A percentile compares a stretch with the other conserved stretches of the same genome.
Conservation (phyloP, 208 protist genomes). For the Trypanosoma rangeli region DNA sequence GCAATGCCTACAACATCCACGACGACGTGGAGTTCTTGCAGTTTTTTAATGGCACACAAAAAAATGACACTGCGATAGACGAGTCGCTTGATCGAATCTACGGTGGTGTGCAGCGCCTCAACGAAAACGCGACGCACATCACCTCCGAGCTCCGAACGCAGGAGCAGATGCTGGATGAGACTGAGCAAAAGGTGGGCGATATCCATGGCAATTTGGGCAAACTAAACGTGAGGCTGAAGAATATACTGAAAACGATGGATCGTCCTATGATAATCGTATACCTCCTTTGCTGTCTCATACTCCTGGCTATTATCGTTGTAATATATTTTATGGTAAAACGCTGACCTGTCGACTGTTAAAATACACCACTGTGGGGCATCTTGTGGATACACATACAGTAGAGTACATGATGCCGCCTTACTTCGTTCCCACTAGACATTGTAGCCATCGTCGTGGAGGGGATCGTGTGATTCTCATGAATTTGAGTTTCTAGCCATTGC, state of each 20-base stretch:
- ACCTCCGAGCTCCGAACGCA: constrained; percentile 63
- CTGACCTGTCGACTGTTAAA: not conserved
- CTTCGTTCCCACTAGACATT: not conserved
- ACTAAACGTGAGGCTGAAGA: constrained; percentile 57
- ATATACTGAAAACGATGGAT: constrained; percentile 54
- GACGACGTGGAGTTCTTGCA: constrained; percentile 54
- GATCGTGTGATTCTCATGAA: not conserved
- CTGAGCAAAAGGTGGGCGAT: constrained; percentile 38
- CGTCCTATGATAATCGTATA: constrained; percentile 58
- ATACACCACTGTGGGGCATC: not conserved
- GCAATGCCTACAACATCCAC: constrained; percentile 36
- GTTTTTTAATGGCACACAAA: constrained; percentile 52
- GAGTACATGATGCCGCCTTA: not conserved
- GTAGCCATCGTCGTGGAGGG: not conserved
- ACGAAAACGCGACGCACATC: constrained; percentile 60
- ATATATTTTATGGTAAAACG: constrained; percentile 49
- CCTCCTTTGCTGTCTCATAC: constrained; percentile 42
- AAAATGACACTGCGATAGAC: constrained; percentile 61
- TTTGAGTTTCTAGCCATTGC: not conserved
- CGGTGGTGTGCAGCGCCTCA: constrained; percentile 50
- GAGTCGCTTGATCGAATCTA: constrained; percentile 60
- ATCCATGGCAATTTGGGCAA: constrained; percentile 39
- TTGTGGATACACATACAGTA: not conserved
- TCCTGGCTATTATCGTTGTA: constrained; percentile 50
- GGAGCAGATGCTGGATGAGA: constrained; percentile 37